Conservation (phyloP, 192 early-diverging fungal species). For the Paraglomus occultum region DNA sequence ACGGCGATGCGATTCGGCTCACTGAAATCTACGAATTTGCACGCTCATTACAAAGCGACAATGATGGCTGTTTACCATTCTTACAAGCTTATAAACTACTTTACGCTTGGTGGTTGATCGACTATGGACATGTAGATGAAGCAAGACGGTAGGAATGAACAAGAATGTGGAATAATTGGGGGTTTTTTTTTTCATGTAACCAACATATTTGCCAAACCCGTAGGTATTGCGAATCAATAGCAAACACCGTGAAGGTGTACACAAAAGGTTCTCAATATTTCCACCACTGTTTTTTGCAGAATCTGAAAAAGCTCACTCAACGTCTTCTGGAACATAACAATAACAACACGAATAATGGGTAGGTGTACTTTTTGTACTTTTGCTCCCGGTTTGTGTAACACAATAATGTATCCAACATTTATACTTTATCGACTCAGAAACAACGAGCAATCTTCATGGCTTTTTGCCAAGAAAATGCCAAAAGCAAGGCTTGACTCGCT, state of each 20-base stretch:
- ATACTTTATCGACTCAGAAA: slow-evolving; percentile 29
- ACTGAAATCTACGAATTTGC: slow-evolving; percentile 87
- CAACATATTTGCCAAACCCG: not conserved
- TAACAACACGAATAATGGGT: slow-evolving; percentile 24
- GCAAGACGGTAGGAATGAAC: slow-evolving; percentile 49
- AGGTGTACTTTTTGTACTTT: slow-evolving; percentile 30
- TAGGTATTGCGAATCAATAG: slow-evolving; percentile 78
- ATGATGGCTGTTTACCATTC: slow-evolving; percentile 68
- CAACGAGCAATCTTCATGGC: slow-evolving; percentile 27
- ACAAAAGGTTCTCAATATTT: slow-evolving; percentile 81
- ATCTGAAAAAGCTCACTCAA: slow-evolving; percentile 71
- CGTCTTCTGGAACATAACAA: slow-evolving; percentile 49
- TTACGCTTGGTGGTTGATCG: slow-evolving; percentile 78
- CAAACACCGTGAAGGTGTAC: slow-evolving; percentile 66
- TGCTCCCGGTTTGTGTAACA: too few species aligned
- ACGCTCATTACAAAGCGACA: slow-evolving; percentile 48
- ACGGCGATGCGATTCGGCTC: slow-evolving; percentile 60
- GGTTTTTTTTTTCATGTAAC: not conserved
- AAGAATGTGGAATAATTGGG: not conserved
- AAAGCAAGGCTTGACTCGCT: slow-evolving; percentile 57
- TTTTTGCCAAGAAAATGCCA: slow-evolving; percentile 47
- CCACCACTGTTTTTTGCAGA: slow-evolving; percentile 65
- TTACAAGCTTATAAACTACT: slow-evolving; percentile 87
- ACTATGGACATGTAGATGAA: slow-evolving; percentile 70
- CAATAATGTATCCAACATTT: too few species aligned